These are phyloP conservation scores for Podospora conica DNA, from an alignment of 495 filamentous ascomycete species.

Conservation along the genomic window DNA sequence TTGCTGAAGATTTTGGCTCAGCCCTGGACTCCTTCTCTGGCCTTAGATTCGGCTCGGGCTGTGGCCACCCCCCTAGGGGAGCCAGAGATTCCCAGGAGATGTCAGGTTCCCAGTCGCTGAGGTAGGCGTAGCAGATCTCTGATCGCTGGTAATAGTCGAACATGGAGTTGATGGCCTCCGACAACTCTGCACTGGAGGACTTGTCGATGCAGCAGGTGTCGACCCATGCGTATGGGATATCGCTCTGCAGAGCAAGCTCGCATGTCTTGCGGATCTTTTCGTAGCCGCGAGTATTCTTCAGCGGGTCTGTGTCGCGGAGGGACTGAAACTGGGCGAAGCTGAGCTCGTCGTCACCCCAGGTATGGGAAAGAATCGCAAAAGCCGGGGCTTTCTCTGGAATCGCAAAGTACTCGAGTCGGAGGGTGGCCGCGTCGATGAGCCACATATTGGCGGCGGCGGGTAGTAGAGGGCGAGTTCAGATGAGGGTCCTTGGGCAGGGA, in stretches of 20 bases:
- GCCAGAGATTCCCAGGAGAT: background rate
- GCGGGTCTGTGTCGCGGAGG: background rate
- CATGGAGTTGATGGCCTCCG: slow-evolving; percentile 42
- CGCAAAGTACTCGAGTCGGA: slow-evolving; percentile 1
- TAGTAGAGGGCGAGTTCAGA: too few species aligned
- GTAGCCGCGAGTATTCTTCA: slow-evolving; percentile 20
- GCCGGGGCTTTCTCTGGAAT: background rate
- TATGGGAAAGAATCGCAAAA: slow-evolving; percentile 11
- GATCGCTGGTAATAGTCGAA: too few species aligned
- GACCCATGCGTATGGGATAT: slow-evolving; percentile 20
- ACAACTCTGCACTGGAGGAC: slow-evolving; percentile 34
- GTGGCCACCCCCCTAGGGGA: too few species aligned
- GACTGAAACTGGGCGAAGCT: background rate
- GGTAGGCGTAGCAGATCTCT: slow-evolving; percentile 34
- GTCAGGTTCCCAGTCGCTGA: slow-evolving; percentile 21
- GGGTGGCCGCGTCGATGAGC: background rate
- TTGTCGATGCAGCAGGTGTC: slow-evolving; percentile 42
- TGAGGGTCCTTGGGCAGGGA: too few species aligned
- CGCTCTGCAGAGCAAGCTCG: background rate
- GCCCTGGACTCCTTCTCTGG: too few species aligned
- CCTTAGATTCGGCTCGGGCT: too few species aligned
- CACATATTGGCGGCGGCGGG: too few species aligned
- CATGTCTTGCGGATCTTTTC: slow-evolving; percentile 19
- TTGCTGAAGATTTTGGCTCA: too few species aligned
- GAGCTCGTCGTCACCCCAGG: slow-evolving; percentile 10